Base-by-base conservation (phyloP, 2,329 filamentous ascomycete species). In the Tolypocladium guangdongense region DNA sequence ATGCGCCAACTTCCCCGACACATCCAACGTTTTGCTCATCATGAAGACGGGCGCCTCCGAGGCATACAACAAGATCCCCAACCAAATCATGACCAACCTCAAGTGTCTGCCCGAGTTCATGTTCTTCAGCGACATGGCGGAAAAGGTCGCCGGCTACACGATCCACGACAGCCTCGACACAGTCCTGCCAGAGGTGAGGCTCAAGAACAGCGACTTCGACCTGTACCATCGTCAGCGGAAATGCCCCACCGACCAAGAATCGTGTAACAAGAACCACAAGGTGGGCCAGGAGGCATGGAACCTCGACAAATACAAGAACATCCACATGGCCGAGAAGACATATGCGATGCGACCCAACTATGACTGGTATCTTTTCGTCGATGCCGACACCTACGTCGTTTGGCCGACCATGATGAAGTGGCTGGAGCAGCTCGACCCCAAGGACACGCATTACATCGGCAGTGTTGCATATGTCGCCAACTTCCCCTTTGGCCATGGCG, bases 281-380 rank as follows among this genome's bases (percentile, higher is more conserved):
- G 53, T 54, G 7, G 56, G 55, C 53, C 53, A 60, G 56, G 66
- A 72, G 24, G 72, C 71, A 1, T 83, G 79, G 80, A 71, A 68
- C 20, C 64, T 83, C 39, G 80, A 83, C 68, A 82, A 81, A 66
- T 83, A 81, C 68, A 83, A 83, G 65, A 82, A 81, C 62, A 68
- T 81, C 47, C 79, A 81, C 62, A 81, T 82, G 62, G 74, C 78
- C 14, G 74, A 80, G 64, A 78, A 80, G 65, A 65, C 76, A 0
- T 82, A 74, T 59, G 60, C 65, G 27, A 64, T 76, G 64, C 71
- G 74, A 10, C 78, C 79, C 11, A 61, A 71, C 54, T 74, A 74
- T 54, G 76, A 81, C 58, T 83, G 80, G 80, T 83, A 81, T 60
- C 62, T 83, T 16, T 82, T 80, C 57, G 71, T 82, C 56, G 80